Evolutionary conservation across 1,284 basidiomycete genomes (phyloP), one percentile per base, ranked within the genome.

Genomic region (Sporisorium exsertum): DNA sequence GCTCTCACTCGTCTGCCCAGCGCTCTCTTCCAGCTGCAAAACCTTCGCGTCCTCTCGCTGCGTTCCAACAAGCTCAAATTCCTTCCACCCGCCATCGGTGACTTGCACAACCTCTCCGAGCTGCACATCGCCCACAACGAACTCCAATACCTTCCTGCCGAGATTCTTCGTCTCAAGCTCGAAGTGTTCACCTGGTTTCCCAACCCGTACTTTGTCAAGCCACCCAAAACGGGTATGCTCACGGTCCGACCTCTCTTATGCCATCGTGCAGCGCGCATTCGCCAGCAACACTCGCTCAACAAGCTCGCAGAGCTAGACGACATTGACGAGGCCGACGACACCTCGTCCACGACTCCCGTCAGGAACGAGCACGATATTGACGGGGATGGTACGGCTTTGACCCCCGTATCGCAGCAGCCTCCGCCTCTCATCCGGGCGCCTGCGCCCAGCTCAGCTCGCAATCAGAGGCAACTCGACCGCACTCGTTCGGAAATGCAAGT

Each of bases 11-110:
- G 58, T 7, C 69, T 84, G 16, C 82, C 83, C 12, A 81, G 79
- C 56, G 83, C 82, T 0, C 75, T 84, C 40, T 84, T 84, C 59
- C 75, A 81, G 43, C 71, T 84, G 16, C 64, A 70, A 27, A 83
- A 83, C 47, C 77, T 84, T 12, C 71, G 77, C 43, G 82, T 83
- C 43, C 72, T 84, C n/a, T 81, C 81, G 13, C 57, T 84, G n/a
- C 78, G 83, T 16, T 74, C 78, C 46, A 84, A 84, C 71, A 76
- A 75, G 26, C 75, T 84, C 42, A 76, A 64, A 52, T 58, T 61
- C 42, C 76, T 84, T 6, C 83, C 83, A 0, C 64, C 79, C 5
- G 82, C 82, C 40, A 83, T 84, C 35, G 77, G 79, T 26, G 79
- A 83, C 40, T 66, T 84, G 33, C 70, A 62, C 40, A 78, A 79